A percentile compares a stretch with the other conserved stretches of the same genome.
Evolutionary conservation across 176 grass and related monocot genomes (phyloP).

Genomic region (Tillandsia fasciculata): DNA sequence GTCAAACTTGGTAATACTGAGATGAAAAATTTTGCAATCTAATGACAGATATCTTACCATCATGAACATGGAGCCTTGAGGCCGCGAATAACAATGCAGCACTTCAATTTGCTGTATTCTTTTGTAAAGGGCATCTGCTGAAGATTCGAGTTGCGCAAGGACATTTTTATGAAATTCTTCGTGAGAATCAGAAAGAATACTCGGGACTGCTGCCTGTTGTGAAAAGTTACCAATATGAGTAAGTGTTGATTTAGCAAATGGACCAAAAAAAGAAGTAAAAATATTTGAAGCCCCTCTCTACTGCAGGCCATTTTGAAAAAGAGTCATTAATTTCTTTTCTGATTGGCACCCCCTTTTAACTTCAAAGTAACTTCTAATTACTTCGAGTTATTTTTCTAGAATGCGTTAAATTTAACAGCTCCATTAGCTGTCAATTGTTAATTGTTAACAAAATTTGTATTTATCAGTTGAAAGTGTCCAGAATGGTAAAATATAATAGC

Average conservation of each 20-base stretch:
- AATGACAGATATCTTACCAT: conserved; percentile 36
- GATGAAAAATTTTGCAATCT: neutral
- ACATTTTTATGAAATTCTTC: conserved; percentile 51
- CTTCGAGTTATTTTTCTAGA: too few species aligned
- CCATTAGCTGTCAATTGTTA: too few species aligned
- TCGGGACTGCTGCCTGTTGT: conserved; percentile 54
- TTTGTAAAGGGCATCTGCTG: conserved; percentile 41
- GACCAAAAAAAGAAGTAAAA: neutral
- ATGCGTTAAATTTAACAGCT: too few species aligned
- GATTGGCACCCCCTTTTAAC: too few species aligned
- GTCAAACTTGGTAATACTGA: neutral
- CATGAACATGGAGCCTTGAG: conserved; percentile 92
- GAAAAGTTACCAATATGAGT: neutral
- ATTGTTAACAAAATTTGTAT: too few species aligned
- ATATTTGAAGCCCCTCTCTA: neutral
- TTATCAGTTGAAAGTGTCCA: too few species aligned
- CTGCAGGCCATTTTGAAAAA: neutral
- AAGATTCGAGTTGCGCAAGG: conserved; percentile 42
- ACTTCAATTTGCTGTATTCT: conserved; percentile 53
- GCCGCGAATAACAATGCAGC: conserved; percentile 53
- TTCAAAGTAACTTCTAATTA: too few species aligned
- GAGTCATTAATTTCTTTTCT: neutral
- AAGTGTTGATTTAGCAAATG: neutral
- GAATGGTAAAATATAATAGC: too few species aligned
- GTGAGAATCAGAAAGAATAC: conserved; percentile 48